Conservation (phyloP, 169 alveolate species). For the Eimeria sp. region DNA sequence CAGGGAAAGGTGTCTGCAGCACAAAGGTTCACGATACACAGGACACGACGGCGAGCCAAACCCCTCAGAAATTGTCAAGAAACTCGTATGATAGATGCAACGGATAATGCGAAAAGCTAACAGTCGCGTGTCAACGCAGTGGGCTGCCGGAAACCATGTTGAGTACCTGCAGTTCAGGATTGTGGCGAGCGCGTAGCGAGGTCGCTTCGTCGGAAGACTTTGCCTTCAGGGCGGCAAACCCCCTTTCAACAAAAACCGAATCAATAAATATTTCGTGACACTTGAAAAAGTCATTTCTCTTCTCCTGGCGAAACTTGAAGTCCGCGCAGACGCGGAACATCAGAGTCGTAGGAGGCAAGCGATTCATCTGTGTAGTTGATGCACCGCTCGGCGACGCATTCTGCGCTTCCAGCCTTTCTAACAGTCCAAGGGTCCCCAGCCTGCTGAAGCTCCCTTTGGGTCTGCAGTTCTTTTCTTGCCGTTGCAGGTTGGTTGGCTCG, state of each 20-base stretch:
- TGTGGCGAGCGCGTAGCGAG: conserved; percentile 52
- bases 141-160: not conserved
- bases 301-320: conserved; percentile 81
- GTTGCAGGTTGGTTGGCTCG: conserved; percentile 32
- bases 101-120: not conserved
- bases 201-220: conserved; percentile 59
- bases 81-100: not conserved
- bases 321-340: conserved; percentile 74
- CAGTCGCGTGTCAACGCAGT: not conserved
- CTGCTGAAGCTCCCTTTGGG: conserved; percentile 27
- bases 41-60: not conserved
- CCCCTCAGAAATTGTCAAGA: not conserved
- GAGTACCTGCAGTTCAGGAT: conserved; percentile 49
- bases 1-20: conserved; percentile 79
- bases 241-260: conserved; percentile 46
- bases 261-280: conserved; percentile 77
- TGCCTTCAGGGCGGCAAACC: conserved; percentile 61
- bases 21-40: not conserved
- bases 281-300: conserved; percentile 60
- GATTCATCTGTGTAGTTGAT: not conserved
- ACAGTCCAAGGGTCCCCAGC: conserved; percentile 47
- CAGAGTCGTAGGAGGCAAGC: conserved; percentile 71
- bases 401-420: conserved; percentile 63
- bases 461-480: not conserved
- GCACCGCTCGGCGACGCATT: not conserved